phyloP scores from a whole-genome alignment of 1,284 basidiomycete genomes.

The Termitomyces sp. region DNA sequence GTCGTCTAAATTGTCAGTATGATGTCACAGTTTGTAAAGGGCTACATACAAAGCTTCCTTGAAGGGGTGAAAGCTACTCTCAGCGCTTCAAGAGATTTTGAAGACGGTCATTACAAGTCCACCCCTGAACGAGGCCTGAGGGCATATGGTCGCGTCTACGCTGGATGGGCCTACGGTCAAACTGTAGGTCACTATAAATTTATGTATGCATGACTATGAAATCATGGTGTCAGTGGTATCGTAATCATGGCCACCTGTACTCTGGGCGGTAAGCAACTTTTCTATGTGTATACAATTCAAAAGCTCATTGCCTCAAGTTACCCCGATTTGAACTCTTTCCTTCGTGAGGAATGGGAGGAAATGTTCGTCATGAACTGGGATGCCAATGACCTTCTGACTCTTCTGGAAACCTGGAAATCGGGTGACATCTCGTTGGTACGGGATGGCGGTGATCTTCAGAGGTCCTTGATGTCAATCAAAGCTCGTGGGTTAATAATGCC shows the following conservation, averaged over 20 bases:
- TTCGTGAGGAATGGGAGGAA: constrained; percentile 49
- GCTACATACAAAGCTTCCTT: constrained; percentile 37
- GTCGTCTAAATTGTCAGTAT: constrained; percentile 1
- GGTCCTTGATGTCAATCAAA: constrained; percentile 37
- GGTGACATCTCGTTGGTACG: constrained; percentile 48
- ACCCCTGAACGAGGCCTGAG: constrained; percentile 45
- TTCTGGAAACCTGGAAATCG: constrained; percentile 51
- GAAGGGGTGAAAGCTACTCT: constrained; percentile 57
- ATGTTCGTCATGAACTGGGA: constrained; percentile 45
- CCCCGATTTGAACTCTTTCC: constrained; percentile 43
- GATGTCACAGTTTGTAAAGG: neutral
- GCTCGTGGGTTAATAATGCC: constrained; percentile 55
- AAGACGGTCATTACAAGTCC: constrained; percentile 47
- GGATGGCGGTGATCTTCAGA: constrained; percentile 37
- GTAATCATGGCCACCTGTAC: constrained; percentile 42
- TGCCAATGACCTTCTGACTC: constrained; percentile 50
- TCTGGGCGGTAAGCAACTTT: constrained; percentile 31
- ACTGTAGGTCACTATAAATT: constrained; percentile 28
- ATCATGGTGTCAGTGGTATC: constrained; percentile 43
- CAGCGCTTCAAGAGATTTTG: constrained; percentile 51
- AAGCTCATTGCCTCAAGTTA: constrained; percentile 26
- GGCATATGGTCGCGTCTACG: constrained; percentile 53
- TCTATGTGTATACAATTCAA: neutral
- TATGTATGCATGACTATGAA: neutral
- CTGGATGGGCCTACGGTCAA: constrained; percentile 58